phyloP scores from a whole-genome alignment of 768 basidiomycete genomes.

The Termitomyces sp. region DNA sequence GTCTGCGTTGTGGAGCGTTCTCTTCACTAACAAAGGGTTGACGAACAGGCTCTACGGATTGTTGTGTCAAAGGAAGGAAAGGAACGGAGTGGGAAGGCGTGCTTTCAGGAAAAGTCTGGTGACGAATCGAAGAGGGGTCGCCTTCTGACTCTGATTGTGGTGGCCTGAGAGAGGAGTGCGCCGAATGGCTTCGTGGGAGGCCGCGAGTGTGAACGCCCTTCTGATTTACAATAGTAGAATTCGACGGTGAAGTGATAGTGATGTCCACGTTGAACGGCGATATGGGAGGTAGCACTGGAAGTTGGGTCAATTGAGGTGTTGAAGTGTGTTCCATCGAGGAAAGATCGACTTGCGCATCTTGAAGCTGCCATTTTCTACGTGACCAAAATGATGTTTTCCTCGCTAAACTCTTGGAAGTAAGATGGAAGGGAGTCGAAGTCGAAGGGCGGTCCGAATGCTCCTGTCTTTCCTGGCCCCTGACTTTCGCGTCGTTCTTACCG shows the following conservation, averaged over 20 bases:
- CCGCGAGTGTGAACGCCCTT: slow-evolving; percentile 18
- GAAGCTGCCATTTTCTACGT: slow-evolving; percentile 36
- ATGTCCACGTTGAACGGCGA: slow-evolving; percentile 21
- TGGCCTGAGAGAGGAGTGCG: slow-evolving; percentile 1
- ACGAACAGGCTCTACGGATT: slow-evolving; percentile 11
- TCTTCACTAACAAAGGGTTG: slow-evolving; percentile 3
- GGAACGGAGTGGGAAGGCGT: background rate
- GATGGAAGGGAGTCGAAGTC: slow-evolving; percentile 13
- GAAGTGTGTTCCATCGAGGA: slow-evolving; percentile 3
- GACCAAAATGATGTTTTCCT: slow-evolving; percentile 68
- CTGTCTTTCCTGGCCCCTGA: slow-evolving; percentile 37
- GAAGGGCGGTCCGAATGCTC: slow-evolving; percentile 11
- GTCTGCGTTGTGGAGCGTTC: slow-evolving; percentile 20
- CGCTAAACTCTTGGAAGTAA: slow-evolving; percentile 33
- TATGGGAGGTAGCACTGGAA: slow-evolving; percentile 23
- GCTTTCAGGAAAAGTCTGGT: background rate
- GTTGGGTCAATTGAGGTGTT: slow-evolving; percentile 15
- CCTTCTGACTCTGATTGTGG: slow-evolving; percentile 9
- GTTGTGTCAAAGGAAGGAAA: background rate
- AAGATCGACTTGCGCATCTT: slow-evolving; percentile 3
- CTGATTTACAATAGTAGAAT: slow-evolving; percentile 24
- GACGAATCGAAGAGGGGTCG: background rate
- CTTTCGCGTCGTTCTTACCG: slow-evolving; percentile 32
- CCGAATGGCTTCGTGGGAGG: slow-evolving; percentile 42
- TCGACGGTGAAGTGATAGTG: slow-evolving; percentile 24